Evolutionary conservation across 2,329 filamentous ascomycete species (phyloP).

Genomic region (Pseudocercospora pini-densiflorae): DNA sequence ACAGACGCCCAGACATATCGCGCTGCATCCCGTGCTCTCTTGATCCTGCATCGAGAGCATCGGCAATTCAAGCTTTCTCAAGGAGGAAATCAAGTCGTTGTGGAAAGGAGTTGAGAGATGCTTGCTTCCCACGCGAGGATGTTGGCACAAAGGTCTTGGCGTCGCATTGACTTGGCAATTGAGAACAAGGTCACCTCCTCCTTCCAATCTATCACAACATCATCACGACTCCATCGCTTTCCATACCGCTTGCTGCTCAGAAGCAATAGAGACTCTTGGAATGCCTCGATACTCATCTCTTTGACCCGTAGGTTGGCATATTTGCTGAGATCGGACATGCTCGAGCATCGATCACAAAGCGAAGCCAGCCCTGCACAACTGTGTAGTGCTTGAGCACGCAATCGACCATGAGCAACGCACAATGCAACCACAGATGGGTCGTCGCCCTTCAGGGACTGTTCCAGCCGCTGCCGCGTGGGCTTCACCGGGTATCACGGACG

Average conservation of each 20-base stretch:
- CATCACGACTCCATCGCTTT: not conserved
- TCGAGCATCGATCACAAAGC: not conserved
- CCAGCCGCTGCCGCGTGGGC: not conserved
- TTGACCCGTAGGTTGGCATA: not conserved
- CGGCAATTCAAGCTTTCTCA: not conserved
- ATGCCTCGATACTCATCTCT: too few relatives aligned
- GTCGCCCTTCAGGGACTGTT: not conserved
- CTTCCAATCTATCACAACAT: not conserved
- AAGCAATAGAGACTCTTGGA: too few relatives aligned
- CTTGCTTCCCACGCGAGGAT: not conserved
- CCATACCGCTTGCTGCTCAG: not conserved
- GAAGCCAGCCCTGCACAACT: not conserved
- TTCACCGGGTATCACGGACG: not conserved
- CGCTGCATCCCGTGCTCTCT: too few relatives aligned
- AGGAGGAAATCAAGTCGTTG: not conserved
- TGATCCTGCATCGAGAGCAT: too few relatives aligned
- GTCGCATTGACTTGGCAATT: not conserved
- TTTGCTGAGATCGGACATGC: not conserved
- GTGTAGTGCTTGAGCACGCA: not conserved
- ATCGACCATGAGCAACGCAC: not conserved
- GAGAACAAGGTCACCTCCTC: not conserved
- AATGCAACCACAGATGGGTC: not conserved
- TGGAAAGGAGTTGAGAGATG: not conserved
- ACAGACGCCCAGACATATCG: too few relatives aligned
- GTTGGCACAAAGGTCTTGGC: not conserved